Base-by-base conservation (phyloP, 345 rosid genomes). In the Gossypium sturtianum region DNA sequence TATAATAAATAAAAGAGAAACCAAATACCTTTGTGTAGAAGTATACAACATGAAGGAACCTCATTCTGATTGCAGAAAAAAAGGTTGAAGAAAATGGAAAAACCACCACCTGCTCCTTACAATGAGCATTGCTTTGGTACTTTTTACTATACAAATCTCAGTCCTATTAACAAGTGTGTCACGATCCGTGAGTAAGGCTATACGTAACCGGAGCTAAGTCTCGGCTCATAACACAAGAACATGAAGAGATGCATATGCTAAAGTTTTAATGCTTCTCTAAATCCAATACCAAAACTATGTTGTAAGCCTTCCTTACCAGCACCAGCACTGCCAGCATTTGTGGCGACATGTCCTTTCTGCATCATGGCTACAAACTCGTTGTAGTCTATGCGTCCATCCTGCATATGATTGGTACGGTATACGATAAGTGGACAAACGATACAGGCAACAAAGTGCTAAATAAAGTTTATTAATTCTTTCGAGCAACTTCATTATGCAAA, bases 321-420 rank as follows among this genome's bases (percentile, higher is more conserved):
- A 29, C 74, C 80, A 12, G 15, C 16, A 53, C 72, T 73, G 12
- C 49, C 70, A 25, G 10, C 44, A 12, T 53, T 53, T 5, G 20
- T 9, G 9, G 20, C 22, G 3, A 53, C 58, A 53, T 48, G 88
- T n/a, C 91, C 89, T 68, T 85, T 86, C 80, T 86, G 93, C 97
- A 91, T 91, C 97, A 91, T 91, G 7, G 92, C 91, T 71, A 87
- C 94, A 47, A 91, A 91, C 82, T 91, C 94, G 22, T 84, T 88
- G 84, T 89, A 91, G 75, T 91, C 94, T 71, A 91, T 91, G 66
- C 85, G 77, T n/a, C 97, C 97, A n/a, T 91, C 94, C 94, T 91
- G 89, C 74, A 77, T 78, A 51, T 53, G 53, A 49, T 34, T 34
- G 9, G 29, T 34, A 8, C 3, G 17, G 60, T 22, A 16, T 34